Evolutionary conservation across 2,329 filamentous ascomycete species (phyloP).

Genomic region (Diplodia seriata): DNA sequence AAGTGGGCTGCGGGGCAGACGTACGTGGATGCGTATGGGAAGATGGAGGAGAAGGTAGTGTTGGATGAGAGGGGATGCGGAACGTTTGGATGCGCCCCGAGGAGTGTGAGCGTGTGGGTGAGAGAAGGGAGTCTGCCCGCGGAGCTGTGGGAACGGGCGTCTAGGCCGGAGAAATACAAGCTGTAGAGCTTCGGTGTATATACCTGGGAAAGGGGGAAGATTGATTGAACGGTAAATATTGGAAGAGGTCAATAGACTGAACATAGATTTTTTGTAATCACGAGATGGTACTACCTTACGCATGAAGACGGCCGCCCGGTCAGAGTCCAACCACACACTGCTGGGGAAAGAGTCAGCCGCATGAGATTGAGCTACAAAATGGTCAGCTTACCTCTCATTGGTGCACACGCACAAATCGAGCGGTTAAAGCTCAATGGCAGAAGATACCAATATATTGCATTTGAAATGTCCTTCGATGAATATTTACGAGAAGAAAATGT

Average conservation of each 20-base stretch:
- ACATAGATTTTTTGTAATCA: background rate
- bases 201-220: background rate
- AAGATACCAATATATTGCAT: background rate
- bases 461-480: background rate
- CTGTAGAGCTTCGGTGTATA: background rate
- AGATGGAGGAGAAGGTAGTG: slow-evolving; percentile 60
- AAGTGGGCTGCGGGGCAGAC: slow-evolving; percentile 63
- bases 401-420: background rate
- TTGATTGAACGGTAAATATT: background rate
- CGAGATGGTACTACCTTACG: background rate
- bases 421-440: background rate
- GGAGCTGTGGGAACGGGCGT: slow-evolving; percentile 42
- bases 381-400: too few relatives aligned
- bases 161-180: background rate
- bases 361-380: background rate
- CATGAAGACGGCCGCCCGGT: background rate
- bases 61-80: slow-evolving; percentile 68
- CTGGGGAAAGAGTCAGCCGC: background rate
- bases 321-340: background rate
- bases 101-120: slow-evolving; percentile 66
- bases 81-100: slow-evolving; percentile 60
- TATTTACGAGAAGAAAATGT: background rate
- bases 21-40: slow-evolving; percentile 69
- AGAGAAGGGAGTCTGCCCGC: slow-evolving; percentile 50
- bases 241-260: background rate